Base-by-base conservation (phyloP, 1,284 basidiomycete species). In the Phylloporus sp. region DNA sequence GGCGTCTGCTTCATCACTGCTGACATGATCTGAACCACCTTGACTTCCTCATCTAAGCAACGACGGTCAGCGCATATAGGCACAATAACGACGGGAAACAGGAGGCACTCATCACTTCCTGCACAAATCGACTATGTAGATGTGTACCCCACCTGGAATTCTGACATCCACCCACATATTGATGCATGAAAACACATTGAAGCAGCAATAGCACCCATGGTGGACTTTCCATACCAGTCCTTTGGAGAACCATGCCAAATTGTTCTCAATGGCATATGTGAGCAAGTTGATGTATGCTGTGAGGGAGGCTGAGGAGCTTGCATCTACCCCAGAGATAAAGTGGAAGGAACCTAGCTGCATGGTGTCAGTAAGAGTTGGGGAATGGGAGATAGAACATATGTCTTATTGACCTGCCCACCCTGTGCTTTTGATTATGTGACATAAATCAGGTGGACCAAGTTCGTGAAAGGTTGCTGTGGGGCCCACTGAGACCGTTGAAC, bases 221-320 rank as follows among this genome's bases (percentile, higher is more conserved):
- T 92, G 87, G 44, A 99, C 93, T 78, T 96, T 97, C 92, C 95
- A 98, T n/a, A 86, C 82, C 4, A 88, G 81, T 11, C 88, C 87
- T 72, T 94, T 94, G 34, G 93, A 90, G 76, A 98, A 98, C 96
- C 98, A 99, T 13, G 94, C 91, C 20, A 90, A 87, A 61, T 86
- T 90, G 68, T 97, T 95, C 73, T 98, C 97, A 65, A 99, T 90
- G 44, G 94, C 89, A 76, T 98, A 98, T 7, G 95, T 97, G 37
- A 99, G 84, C 20, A 95, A 97, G 82, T 99, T 99, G 78, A 99
- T 93, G 79, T 99, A 99, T 7, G 98, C n/a, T n/a, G n/a, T n/a
- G n/a, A n/a, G n/a, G n/a, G n/a, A n/a, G n/a, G n/a, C n/a, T n/a
- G n/a, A n/a, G n/a, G n/a, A n/a, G n/a, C n/a, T n/a, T n/a, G n/a